Base-by-base conservation (phyloP, 148 eudicot species). In the Suaeda aralocaspica region DNA sequence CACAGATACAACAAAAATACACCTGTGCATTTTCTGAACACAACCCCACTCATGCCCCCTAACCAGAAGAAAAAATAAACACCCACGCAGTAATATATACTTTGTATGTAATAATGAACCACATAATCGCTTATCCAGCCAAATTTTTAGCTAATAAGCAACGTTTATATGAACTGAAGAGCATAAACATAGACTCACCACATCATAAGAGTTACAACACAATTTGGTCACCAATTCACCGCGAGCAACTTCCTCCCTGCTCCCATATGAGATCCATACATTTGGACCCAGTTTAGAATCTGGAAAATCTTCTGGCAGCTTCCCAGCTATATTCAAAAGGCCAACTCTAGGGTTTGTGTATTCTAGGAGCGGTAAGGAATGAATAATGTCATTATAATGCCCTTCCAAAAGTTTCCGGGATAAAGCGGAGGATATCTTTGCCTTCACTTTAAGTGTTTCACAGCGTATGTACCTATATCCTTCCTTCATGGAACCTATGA, bases 321-420 rank as follows among this genome's bases (percentile, higher is more conserved):
- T 91, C 21, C 82, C 81, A 52, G 89, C 85, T 73, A 94, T 71
- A 72, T 91, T 94, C 41, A 89, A 81, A 69, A 86, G 77, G 72
- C 93, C 96, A 8, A 86, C 82, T 61, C 68, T 26, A 13, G 93
- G 96, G 74, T 87, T 80, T 56, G 84, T 79, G 72, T 91, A 94
- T 64, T 84, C 91, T 78, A 85, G 84, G 39, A 94, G 87, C 0
- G 99, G 99, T 70, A 94, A 77, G 64, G 85, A 76, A 58, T 66
- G 53, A 51, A 91, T 72, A 58, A 91, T 76, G 73, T 88, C 86
- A 42, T 78, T 73, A 80, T 79, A 80, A 83, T 83, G 86, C 26
- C 73, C 81, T 16, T 85, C 84, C 73, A 91, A 86, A 46, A 84
- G 81, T 72, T 81, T 78, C 70, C 68, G 84, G 66, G 84, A 82